These are phyloP conservation scores for Entamoeba dispar DNA, from an alignment of 208 protist species.

Conservation along the genomic window DNA sequence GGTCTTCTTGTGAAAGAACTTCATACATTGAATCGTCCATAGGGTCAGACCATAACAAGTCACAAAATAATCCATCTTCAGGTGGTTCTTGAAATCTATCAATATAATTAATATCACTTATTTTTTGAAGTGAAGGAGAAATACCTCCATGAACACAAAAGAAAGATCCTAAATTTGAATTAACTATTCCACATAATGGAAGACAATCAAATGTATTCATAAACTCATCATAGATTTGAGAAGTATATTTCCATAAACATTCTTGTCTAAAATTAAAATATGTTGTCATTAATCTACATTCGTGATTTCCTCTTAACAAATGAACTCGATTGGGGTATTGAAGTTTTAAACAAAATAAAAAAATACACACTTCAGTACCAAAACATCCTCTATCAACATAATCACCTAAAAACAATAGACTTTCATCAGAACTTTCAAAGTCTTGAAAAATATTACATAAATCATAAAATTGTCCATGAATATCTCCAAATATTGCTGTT, in stretches of 20 bases:
- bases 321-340: slow-evolving; percentile 3
- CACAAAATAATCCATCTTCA: slow-evolving; percentile 7
- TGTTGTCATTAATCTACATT: slow-evolving; percentile 8
- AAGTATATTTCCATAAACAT: slow-evolving; percentile 11
- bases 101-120: slow-evolving; percentile 11
- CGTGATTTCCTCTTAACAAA: slow-evolving; percentile 21
- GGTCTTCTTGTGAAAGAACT: neutral
- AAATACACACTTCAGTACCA: slow-evolving; percentile 72
- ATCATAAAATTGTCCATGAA: slow-evolving; percentile 8
- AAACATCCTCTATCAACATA: slow-evolving; percentile 47
- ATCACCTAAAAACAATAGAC: slow-evolving; percentile 16
- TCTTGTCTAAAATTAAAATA: slow-evolving; percentile 21
- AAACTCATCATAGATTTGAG: slow-evolving; percentile 2
- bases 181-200: slow-evolving; percentile 10
- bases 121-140: neutral
- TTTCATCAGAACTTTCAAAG: slow-evolving; percentile 55
- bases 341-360: slow-evolving; percentile 73
- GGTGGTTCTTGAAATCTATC: slow-evolving; percentile 7
- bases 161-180: slow-evolving; percentile 32
- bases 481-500: neutral
- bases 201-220: slow-evolving; percentile 13
- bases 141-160: slow-evolving; percentile 23
- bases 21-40: neutral
- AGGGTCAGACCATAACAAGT: slow-evolving; percentile 22
- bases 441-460: neutral